phyloP scores from a whole-genome alignment of 176 grass and related monocot species.

The Musa itinerans region DNA sequence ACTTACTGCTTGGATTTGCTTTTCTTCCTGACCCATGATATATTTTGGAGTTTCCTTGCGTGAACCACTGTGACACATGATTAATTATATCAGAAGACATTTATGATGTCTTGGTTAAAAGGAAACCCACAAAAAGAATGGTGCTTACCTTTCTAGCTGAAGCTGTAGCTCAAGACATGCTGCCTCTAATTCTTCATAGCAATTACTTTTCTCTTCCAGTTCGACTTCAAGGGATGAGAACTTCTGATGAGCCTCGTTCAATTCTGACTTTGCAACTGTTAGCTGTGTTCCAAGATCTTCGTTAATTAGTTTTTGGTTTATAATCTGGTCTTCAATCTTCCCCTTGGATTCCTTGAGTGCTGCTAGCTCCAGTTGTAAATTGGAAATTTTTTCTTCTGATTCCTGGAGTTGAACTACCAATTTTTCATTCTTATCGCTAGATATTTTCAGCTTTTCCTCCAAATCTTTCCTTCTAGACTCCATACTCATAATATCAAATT shows the following conservation, averaged over 20 bases:
- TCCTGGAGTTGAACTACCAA: slow-evolving; percentile 10
- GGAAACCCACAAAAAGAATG: not conserved
- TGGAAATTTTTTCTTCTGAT: slow-evolving; percentile 26
- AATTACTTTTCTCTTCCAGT: slow-evolving; percentile 14
- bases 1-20: slow-evolving; percentile 59
- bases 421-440: slow-evolving; percentile 15
- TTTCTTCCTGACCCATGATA: slow-evolving; percentile 32
- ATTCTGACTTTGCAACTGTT: slow-evolving; percentile 1
- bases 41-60: slow-evolving; percentile 31
- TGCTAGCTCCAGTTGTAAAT: slow-evolving; percentile 39
- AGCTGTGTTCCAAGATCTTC: slow-evolving; percentile 19
- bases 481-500: not conserved
- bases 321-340: slow-evolving; percentile 11
- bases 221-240: slow-evolving; percentile 13
- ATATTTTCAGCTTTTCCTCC: slow-evolving; percentile 5
- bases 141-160: slow-evolving; percentile 27
- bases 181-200: slow-evolving; percentile 10
- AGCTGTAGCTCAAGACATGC: slow-evolving; percentile 28
- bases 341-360: slow-evolving; percentile 37
- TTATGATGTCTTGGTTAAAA: not conserved
- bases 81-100: not conserved
- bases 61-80: slow-evolving; percentile 15
- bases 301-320: slow-evolving; percentile 26
- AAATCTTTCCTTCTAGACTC: slow-evolving; percentile 7
- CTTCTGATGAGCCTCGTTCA: slow-evolving; percentile 23